Base-by-base conservation (phyloP, 1,284 basidiomycete species). In the Irpex rosettiformis region DNA sequence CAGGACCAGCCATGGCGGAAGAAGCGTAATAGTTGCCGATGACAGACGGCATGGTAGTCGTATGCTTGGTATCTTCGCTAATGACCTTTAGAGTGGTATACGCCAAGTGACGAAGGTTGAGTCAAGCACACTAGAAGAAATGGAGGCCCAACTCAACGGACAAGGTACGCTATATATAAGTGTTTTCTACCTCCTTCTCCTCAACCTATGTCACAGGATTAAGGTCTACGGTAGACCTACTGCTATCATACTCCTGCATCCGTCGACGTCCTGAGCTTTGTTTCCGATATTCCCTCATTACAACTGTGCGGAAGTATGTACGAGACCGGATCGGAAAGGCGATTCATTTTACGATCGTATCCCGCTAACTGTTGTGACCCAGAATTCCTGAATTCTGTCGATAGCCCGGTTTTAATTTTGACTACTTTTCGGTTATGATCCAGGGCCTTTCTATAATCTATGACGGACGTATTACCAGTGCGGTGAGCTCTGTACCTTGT, bases 1-100 rank as follows among this genome's bases (percentile, higher is more conserved):
- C 56, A 33, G 56, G 56, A 29, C 56, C 56, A 57, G 56, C 56
- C 56, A 52, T 43, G 49, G 25, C 21, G 33, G 45, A 40, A 29
- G 18, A 28, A 49, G 45, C 48, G 22, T 25, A 51, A 28, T 10
- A 8, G 25, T 51, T 55, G 29, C 33, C 24, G 48, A 25, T 28
- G 8, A 45, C 7, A 49, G 55, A 56, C 25, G 49, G 40, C 56
- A 57, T 57, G 47, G 10, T 30, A n/a, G 13, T 49, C 13, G 16
- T 16, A 49, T 49, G 29, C 29, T 51, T 16, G 48, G 28, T 33
- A 16, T 25, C 37, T 40, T 33, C 16, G 53, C 18, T 40, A 8
- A 24, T 24, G n/a, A 37, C 13, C 33, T 40, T 40, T 11, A 40
- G n/a, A 16, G 33, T 16, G 33, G 11, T 40, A 40, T 11, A 40